A percentile compares a stretch with the other conserved stretches of the same genome.
Evolutionary conservation across 1,139 yeast species (phyloP).

Genomic region (Hyphopichia wangnamkhiaoensis): DNA sequence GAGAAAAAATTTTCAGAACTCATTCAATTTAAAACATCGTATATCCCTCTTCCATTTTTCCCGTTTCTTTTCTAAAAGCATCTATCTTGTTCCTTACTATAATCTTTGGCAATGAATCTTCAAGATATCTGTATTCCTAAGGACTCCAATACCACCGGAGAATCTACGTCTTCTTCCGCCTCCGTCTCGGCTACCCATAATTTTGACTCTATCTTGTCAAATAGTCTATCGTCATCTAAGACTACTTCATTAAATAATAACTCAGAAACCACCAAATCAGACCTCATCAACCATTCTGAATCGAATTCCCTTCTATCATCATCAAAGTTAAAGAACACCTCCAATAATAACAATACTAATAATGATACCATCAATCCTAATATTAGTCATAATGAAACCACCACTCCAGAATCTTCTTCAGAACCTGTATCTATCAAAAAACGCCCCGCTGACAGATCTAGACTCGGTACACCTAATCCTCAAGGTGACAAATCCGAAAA

Average conservation of each 20-base stretch:
- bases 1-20: no score
- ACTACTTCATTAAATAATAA: constrained; percentile 1
- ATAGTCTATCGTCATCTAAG: constrained; percentile 9
- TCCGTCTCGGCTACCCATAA: constrained; percentile 6
- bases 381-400: not conserved
- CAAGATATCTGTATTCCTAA: constrained; percentile 18
- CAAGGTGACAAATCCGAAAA: no score
- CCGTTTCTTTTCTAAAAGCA: not conserved
- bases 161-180: constrained; percentile 1
- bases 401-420: not conserved
- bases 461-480: no score
- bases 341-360: not conserved
- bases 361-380: not conserved
- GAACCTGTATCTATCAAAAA: no score
- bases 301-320: not conserved
- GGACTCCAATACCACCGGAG: not conserved
- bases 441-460: no score
- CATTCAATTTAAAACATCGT: no score
- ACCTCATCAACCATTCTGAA: constrained; percentile 1
- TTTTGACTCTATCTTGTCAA: constrained; percentile 10
- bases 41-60: no score
- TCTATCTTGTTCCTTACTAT: not conserved
- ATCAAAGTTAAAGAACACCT: not conserved
- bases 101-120: constrained; percentile 15
- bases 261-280: constrained; percentile 4